Base-by-base conservation (phyloP, 2,329 filamentous ascomycete genomes). In the Thermothelomyces thermophilus region DNA sequence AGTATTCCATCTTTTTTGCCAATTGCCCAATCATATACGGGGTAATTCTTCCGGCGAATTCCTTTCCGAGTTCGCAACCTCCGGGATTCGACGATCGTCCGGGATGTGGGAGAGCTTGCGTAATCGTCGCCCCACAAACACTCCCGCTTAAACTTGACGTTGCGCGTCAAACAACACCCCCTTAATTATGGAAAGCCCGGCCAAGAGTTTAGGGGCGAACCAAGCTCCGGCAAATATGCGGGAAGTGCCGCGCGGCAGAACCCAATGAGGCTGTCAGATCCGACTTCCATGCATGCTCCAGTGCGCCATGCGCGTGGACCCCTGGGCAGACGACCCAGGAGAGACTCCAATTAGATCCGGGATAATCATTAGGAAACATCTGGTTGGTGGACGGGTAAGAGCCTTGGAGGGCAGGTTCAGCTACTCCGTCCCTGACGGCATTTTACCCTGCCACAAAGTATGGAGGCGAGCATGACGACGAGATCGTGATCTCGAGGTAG, bases 71-170 rank as follows among this genome's bases (percentile, higher is more conserved):
- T 17, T 5, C 13, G 10, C 30, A 16, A n/a, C 9, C 26, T 28
- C 10, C 19, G 19, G 19, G 19, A n/a, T 33, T 34, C 5, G 20
- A 16, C 11, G 26, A 8, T 7, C 26, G 17, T 33, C 24, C 40
- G 34, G 43, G 39, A 47, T 40, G 49, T 51, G 49, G 42, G 44
- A 39, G 41, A 5, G 49, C 20, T 13, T 51, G 43, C 49, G 49
- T 51, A 36, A 51, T 37, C 46, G 14, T 8, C 14, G 9, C 31
- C 39, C 49, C 49, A 47, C 49, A 14, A n/a, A 2, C 19, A 20
- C 40, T 34, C 33, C 31, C 24, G 42, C 36, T 39, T 17, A 22
- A 41, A 33, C 14, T 7, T 31, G 8, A 30, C 43, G 41, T 48
- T 52, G 50, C 46, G 46, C 41, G 46, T 41, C 30, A 22, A 14